Evolutionary conservation across 2,329 filamentous ascomycete genomes (phyloP).

Genomic region (Aspergillus neoniger): DNA sequence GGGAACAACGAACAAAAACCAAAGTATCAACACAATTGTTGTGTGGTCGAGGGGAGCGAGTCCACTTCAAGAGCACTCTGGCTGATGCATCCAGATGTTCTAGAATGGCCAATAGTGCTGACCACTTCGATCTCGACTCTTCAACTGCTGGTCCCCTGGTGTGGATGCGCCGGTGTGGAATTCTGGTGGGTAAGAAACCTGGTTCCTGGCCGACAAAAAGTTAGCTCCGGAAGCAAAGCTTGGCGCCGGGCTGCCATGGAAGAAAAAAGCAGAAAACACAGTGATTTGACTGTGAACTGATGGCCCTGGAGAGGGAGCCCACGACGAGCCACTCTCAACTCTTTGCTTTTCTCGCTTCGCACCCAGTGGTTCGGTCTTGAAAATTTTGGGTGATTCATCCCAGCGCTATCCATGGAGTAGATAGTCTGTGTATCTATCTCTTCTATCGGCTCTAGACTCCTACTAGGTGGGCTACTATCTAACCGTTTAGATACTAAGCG

Average conservation of each 20-base stretch:
- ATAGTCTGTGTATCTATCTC: too few relatives aligned
- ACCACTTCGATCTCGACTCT: neutral
- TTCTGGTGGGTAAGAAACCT: conserved; percentile 11
- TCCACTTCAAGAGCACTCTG: neutral
- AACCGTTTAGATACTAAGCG: neutral
- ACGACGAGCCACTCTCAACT: conserved; percentile 4
- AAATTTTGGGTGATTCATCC: neutral
- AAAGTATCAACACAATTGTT: conserved; percentile 1
- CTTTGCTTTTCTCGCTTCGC: neutral
- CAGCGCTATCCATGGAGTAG: neutral
- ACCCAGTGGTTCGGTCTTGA: neutral
- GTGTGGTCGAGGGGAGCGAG: neutral
- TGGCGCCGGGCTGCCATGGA: conserved; percentile 15
- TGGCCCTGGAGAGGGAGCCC: too few relatives aligned
- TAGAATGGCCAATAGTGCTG: conserved; percentile 1
- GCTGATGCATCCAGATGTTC: neutral
- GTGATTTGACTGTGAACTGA: too few relatives aligned
- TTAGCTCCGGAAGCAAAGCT: conserved; percentile 19
- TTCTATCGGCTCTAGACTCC: too few relatives aligned
- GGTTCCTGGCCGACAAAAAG: conserved; percentile 2
- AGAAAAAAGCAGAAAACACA: neutral
- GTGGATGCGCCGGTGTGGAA: neutral
- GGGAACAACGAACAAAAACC: conserved; percentile 2
- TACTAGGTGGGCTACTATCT: neutral
- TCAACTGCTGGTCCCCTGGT: neutral